Evolutionary conservation across 192 early-diverging fungal species (phyloP).

Genomic region (Coemansia sp.): DNA sequence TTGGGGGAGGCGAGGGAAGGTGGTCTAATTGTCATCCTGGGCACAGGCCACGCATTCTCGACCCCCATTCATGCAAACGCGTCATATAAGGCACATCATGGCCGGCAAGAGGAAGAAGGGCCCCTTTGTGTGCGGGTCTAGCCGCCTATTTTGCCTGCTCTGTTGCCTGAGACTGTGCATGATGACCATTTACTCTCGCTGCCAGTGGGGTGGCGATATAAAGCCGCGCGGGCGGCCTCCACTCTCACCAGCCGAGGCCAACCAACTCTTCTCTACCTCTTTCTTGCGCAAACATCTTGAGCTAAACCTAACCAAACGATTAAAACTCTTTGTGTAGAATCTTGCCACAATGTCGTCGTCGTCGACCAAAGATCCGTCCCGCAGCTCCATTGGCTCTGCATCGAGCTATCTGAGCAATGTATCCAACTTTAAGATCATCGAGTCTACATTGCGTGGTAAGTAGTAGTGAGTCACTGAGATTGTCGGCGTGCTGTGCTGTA

Average conservation of each 20-base stretch:
- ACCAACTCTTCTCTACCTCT: conserved; percentile 2
- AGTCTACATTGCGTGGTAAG: conserved; percentile 89
- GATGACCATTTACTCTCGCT: background rate
- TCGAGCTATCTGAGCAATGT: conserved; percentile 80
- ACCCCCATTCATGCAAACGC: conserved; percentile 24
- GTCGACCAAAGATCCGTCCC: conserved; percentile 48
- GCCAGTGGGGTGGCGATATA: background rate
- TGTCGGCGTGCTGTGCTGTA: conserved; percentile 1
- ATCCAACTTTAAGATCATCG: conserved; percentile 93
- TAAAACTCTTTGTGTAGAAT: conserved; percentile 23
- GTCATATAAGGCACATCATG: background rate
- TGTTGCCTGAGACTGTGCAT: conserved; percentile 2
- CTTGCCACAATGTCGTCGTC: conserved; percentile 38
- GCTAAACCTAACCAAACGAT: conserved; percentile 1
- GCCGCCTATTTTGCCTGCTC: background rate
- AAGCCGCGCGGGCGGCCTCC: background rate
- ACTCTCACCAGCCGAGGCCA: background rate
- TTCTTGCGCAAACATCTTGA: background rate
- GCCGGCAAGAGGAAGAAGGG: background rate
- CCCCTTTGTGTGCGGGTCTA: background rate
- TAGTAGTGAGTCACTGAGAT: conserved; percentile 13
- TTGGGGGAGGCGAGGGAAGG: background rate
- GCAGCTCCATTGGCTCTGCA: conserved; percentile 46
- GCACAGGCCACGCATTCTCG: conserved; percentile 1
- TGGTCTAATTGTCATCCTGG: background rate